Percentiles rank a stretch among this genome's conserved stretches.
These are phyloP conservation scores for Erodium moschatum DNA, from an alignment of 441 rosid species.

Conservation along the genomic window DNA sequence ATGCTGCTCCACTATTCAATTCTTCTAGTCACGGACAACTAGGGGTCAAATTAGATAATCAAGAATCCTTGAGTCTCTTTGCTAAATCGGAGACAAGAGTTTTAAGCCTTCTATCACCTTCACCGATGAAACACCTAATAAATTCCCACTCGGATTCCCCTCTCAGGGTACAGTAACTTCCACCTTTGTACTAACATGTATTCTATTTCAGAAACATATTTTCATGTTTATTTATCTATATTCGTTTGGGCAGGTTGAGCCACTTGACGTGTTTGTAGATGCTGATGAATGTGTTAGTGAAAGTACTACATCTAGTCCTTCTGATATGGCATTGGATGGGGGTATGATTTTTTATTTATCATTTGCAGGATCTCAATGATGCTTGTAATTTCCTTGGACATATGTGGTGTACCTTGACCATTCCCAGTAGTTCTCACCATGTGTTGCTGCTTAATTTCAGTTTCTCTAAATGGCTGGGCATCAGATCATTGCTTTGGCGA, in stretches of 20 bases:
- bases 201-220: constrained; percentile 14
- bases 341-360: constrained; percentile 27
- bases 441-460: constrained; percentile 36
- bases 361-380: constrained; percentile 10
- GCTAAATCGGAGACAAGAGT: constrained; percentile 28
- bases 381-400: constrained; percentile 11
- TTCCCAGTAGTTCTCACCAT: constrained; percentile 23
- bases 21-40: constrained; percentile 25
- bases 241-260: constrained; percentile 39
- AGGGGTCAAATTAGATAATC: constrained; percentile 22
- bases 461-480: constrained; percentile 30
- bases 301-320: constrained; percentile 43
- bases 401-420: constrained; percentile 12
- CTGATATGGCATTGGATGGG: constrained; percentile 39
- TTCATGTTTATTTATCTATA: constrained; percentile 17
- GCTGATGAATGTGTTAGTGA: constrained; percentile 43
- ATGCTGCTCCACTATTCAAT: constrained; percentile 25
- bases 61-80: constrained; percentile 31
- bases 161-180: constrained; percentile 41
- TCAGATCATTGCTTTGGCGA: constrained; percentile 29
- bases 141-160: constrained; percentile 35
- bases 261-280: constrained; percentile 42
- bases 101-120: constrained; percentile 30
- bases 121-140: constrained; percentile 35
- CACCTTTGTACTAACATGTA: constrained; percentile 16